These are phyloP conservation scores for Cymbopogon flexuosus DNA, from an alignment of 202 grass and related monocot genomes.

Conservation along the genomic window DNA sequence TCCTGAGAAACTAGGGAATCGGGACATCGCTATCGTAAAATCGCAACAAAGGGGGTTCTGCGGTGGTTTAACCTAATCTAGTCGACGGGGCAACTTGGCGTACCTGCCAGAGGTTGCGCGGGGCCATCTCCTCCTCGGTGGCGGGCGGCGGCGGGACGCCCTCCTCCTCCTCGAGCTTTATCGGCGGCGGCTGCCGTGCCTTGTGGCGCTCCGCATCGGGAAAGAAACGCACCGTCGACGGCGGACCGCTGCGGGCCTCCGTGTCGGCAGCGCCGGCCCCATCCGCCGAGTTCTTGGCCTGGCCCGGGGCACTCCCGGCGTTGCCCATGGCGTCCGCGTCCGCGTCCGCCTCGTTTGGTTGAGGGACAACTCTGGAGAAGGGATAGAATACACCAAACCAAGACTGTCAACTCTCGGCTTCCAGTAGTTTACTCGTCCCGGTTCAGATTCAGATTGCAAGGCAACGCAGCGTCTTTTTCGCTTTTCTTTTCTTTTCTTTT, in stretches of 20 bases:
- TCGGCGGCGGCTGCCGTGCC: constrained; percentile 45
- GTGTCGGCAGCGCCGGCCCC: neutral
- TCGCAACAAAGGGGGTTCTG: neutral
- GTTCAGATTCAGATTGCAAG: neutral
- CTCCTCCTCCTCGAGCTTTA: constrained; percentile 53
- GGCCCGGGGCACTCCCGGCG: constrained; percentile 45
- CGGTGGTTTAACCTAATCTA: constrained; percentile 5
- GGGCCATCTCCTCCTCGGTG: constrained; percentile 47
- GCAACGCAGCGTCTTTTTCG: neutral
- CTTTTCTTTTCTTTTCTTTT: neutral
- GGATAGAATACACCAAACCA: too few species aligned
- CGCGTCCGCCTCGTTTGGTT: too few species aligned
- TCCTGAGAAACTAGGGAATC: neutral
- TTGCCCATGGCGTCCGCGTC: constrained; percentile 36
- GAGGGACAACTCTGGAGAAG: too few species aligned
- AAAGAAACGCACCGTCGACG: constrained; percentile 49
- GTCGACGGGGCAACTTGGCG: neutral
- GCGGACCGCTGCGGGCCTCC: constrained; percentile 3
- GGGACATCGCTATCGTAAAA: neutral
- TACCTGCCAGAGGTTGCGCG: constrained; percentile 61
- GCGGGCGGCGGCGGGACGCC: constrained; percentile 36
- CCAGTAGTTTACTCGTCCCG: neutral
- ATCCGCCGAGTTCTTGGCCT: constrained; percentile 19
- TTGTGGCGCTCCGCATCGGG: constrained; percentile 32
- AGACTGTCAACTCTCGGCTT: neutral